Evolutionary conservation across 106 monocot genomes (phyloP).

Genomic region (Dioscorea zingiberensis): DNA sequence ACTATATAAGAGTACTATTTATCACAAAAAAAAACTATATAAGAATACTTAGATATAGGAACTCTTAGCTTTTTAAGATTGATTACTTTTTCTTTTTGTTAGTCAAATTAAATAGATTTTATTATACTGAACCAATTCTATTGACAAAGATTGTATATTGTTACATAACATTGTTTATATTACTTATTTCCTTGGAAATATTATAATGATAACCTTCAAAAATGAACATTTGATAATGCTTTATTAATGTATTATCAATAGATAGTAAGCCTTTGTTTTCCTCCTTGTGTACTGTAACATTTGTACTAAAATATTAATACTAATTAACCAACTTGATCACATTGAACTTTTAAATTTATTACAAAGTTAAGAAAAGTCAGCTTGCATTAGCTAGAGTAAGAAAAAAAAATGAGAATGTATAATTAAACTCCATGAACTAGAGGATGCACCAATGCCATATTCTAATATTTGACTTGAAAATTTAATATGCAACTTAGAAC

Average conservation of each 20-base stretch:
- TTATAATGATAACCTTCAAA: background rate
- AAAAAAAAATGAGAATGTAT: background rate
- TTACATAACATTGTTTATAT: background rate
- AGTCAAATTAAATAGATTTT: too few relatives aligned
- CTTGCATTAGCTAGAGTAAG: background rate
- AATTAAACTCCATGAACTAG: background rate
- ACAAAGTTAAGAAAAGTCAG: background rate
- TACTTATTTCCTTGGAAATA: background rate
- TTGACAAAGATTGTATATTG: background rate
- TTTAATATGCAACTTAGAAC: background rate
- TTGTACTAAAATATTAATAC: background rate
- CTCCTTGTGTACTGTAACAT: background rate
- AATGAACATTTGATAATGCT: background rate
- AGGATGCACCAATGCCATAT: background rate
- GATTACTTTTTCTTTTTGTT: too few relatives aligned
- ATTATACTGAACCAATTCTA: too few relatives aligned
- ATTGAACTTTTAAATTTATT: background rate
- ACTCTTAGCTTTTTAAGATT: too few relatives aligned
- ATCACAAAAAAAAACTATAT: too few relatives aligned
- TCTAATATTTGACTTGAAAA: constrained; percentile 6
- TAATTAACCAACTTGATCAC: background rate
- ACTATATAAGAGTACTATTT: too few relatives aligned
- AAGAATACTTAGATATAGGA: too few relatives aligned
- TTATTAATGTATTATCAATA: background rate
- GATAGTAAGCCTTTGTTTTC: background rate